phyloP scores from a whole-genome alignment of 345 rosid genomes.

The Psidium guajava region DNA sequence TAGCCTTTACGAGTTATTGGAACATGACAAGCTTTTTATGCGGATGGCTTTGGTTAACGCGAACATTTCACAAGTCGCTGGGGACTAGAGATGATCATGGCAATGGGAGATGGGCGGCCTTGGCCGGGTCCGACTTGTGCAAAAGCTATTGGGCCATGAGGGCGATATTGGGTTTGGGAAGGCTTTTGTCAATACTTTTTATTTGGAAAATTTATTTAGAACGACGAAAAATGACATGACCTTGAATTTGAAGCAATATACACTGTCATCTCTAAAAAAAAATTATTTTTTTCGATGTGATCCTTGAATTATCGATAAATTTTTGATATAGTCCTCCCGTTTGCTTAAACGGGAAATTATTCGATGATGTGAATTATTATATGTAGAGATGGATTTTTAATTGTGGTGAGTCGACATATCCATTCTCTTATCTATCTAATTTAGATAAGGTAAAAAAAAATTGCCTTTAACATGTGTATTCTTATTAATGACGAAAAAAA shows the following conservation, averaged over 20 bases:
- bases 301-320: neutral
- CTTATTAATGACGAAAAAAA: too few relatives aligned
- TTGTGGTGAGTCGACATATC: neutral
- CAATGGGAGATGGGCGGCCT: neutral
- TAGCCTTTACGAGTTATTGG: neutral
- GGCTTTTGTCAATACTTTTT: neutral
- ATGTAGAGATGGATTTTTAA: neutral
- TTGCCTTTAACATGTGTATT: neutral
- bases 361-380: neutral
- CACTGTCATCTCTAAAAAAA: rapidly evolving
- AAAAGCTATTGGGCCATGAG: neutral
- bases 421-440: neutral
- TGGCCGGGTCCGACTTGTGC: rapidly evolving
- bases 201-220: neutral
- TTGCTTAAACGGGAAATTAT: neutral
- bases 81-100: neutral
- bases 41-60: neutral
- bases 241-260: neutral
- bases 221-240: neutral
- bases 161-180: neutral
- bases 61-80: neutral
- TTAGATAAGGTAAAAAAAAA: rapidly evolving
- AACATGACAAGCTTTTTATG: neutral
- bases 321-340: neutral
- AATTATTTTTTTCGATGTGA: neutral